Evolutionary conservation across 768 basidiomycete species (phyloP).

Genomic region (Phylloporus arenicola): DNA sequence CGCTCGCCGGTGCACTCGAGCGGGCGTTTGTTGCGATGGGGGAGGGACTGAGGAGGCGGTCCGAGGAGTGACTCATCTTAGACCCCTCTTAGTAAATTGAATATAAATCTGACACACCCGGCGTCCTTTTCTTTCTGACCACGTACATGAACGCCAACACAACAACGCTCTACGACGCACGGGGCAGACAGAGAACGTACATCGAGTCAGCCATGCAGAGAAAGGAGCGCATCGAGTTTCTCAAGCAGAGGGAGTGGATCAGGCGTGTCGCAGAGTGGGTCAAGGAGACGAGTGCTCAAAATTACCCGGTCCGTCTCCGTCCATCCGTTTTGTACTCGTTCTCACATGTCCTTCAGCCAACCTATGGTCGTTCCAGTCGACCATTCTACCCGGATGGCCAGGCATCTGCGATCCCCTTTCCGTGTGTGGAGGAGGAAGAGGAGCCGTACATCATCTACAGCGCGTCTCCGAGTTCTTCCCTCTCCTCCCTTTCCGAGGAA

Average conservation of each 20-base stretch:
- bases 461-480: slow-evolving; percentile 26
- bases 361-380: slow-evolving; percentile 15
- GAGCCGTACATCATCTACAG: slow-evolving; percentile 32
- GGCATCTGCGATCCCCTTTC: slow-evolving; percentile 23
- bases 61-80: slow-evolving; percentile 35
- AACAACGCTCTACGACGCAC: slow-evolving; percentile 34
- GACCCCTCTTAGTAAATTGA: slow-evolving; percentile 11
- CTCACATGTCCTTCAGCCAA: slow-evolving; percentile 9
- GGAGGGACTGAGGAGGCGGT: slow-evolving; percentile 48
- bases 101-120: slow-evolving; percentile 16
- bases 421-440: slow-evolving; percentile 24
- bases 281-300: slow-evolving; percentile 26
- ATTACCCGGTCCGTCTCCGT: slow-evolving; percentile 16
- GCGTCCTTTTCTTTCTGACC: background rate
- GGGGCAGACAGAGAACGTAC: slow-evolving; percentile 41
- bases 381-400: slow-evolving; percentile 10
- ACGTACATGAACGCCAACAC: slow-evolving; percentile 13
- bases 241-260: slow-evolving; percentile 43
- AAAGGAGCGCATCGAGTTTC: slow-evolving; percentile 47
- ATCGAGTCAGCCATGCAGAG: slow-evolving; percentile 44
- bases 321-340: too few species aligned
- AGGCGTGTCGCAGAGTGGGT: slow-evolving; percentile 37
- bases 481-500: slow-evolving; percentile 31
- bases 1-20: slow-evolving; percentile 39
- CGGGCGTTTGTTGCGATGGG: slow-evolving; percentile 50